Percentiles rank a stretch among this genome's conserved stretches.
Evolutionary conservation across 345 rosid species (phyloP).

Genomic region (Ceriops decandra): DNA sequence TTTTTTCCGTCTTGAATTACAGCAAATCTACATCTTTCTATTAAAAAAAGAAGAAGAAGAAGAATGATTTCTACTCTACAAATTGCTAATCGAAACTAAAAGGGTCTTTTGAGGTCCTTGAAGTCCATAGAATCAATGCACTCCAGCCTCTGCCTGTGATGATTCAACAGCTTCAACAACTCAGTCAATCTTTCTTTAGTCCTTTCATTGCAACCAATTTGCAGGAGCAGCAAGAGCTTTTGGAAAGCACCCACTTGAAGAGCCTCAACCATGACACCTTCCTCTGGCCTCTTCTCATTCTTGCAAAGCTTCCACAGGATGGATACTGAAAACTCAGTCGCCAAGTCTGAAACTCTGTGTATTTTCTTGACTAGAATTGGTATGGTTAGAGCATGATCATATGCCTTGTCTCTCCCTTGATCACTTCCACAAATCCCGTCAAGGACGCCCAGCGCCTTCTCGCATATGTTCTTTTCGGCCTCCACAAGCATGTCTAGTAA

Average conservation of each 20-base stretch:
- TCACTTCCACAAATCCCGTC: slow-evolving; percentile 46
- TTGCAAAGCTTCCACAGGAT: slow-evolving; percentile 63
- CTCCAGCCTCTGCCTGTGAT: slow-evolving; percentile 46
- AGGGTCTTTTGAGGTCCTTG: slow-evolving; percentile 70
- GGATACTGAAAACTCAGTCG: slow-evolving; percentile 65
- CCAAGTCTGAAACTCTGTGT: slow-evolving; percentile 61
- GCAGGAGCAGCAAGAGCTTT: slow-evolving; percentile 68
- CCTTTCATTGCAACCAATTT: slow-evolving; percentile 65
- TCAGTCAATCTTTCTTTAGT: slow-evolving; percentile 70
- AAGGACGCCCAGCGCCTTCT: slow-evolving; percentile 59
- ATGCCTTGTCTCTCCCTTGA: slow-evolving; percentile 40
- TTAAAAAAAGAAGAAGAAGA: no score
- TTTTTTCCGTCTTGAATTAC: no score
- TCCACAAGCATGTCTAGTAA: slow-evolving; percentile 54
- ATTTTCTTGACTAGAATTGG: slow-evolving; percentile 76
- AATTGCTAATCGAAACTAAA: slow-evolving; percentile 28
- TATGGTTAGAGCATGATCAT: slow-evolving; percentile 43
- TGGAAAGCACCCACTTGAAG: slow-evolving; percentile 83
- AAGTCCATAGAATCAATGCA: slow-evolving; percentile 71
- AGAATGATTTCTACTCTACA: no score
- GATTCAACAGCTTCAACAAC: slow-evolving; percentile 60
- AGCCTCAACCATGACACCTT: slow-evolving; percentile 48
- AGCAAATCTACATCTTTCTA: no score
- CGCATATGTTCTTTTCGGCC: slow-evolving; percentile 53
- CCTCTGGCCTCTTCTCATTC: slow-evolving; percentile 30